Evolutionary conservation across 2,329 filamentous ascomycete genomes (phyloP).

Genomic region (Onygenales sp.): DNA sequence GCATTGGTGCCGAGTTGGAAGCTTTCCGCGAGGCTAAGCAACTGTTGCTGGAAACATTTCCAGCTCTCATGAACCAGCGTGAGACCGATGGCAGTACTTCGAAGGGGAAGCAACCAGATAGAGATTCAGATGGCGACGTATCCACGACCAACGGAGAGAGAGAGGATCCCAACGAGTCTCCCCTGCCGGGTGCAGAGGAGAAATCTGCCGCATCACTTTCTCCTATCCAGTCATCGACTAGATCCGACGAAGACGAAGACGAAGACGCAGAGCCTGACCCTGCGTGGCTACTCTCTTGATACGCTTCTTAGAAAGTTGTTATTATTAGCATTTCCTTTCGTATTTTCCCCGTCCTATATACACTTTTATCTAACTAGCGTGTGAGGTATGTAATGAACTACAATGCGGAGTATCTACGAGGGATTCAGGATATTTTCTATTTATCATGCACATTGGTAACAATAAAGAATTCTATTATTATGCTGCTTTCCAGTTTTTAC

Average conservation of each 20-base stretch:
- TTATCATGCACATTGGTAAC: no score
- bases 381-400: no score
- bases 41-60: constrained; percentile 27
- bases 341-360: background rate
- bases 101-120: background rate
- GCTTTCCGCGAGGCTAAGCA: constrained; percentile 36
- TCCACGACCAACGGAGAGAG: background rate
- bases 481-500: no score
- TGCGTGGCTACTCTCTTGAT: constrained; percentile 29
- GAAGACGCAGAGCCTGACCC: constrained; percentile 37
- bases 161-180: background rate
- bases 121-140: background rate
- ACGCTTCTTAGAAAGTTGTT: background rate
- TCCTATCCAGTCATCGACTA: constrained; percentile 4
- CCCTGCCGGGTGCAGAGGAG: background rate
- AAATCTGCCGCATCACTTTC: background rate
- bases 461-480: no score
- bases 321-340: background rate
- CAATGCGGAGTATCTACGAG: no score
- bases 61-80: constrained; percentile 8
- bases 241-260: constrained; percentile 30
- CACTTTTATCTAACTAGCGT: no score
- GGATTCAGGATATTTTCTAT: no score
- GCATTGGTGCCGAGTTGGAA: constrained; percentile 53
- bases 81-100: background rate